Evolutionary conservation across 2,329 filamentous ascomycete genomes (phyloP), one percentile per base, ranked within the genome.

Genomic region (Dactylonectria estremocensis): DNA sequence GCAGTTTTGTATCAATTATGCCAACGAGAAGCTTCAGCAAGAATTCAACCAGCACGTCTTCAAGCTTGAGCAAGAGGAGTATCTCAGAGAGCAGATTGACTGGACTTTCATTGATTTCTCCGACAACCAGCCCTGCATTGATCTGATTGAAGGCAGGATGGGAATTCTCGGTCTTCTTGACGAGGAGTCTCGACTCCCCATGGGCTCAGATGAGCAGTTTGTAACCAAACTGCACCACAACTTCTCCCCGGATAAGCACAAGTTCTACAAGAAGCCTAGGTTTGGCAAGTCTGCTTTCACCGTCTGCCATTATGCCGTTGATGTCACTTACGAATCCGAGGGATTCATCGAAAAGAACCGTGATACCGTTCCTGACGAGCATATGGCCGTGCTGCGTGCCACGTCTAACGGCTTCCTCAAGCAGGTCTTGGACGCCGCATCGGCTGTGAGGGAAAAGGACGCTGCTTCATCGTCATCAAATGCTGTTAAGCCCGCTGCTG

Each of bases 21-120:
- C 96, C 83, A 99, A 99, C 82, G 96, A 99, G 83, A 99, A 99
- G 83, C 86, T 99, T 61, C 96, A 99, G 80, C 96, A 99, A 81
- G 95, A 98, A 80, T 99, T 99, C 87, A 99, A 99, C 83, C 94
- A 97, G 80, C 96, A 99, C 78, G 96, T 99, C 40, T 99, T 99
- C 89, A 98, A 98, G 82, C 89, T 99, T 22, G 96, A 99, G 81
- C 96, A 99, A 80, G 96, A 99, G 80, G 96, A 99, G 82, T 99
- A 99, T 79, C 89, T 98, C 46, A 91, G 92, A 62, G 96, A 99
- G 83, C 88, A 98, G 83, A 99, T 99, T 72, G 95, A 98, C 83
- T 99, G 96, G 96, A 98, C 93, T 10, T 99, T 99, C 79, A 99
- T 99, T 79, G 96, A 99, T 80, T 99, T 99, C 82, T 97, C 95